phyloP scores from a whole-genome alignment of 768 basidiomycete genomes.

The Leccinum uliginosum region DNA sequence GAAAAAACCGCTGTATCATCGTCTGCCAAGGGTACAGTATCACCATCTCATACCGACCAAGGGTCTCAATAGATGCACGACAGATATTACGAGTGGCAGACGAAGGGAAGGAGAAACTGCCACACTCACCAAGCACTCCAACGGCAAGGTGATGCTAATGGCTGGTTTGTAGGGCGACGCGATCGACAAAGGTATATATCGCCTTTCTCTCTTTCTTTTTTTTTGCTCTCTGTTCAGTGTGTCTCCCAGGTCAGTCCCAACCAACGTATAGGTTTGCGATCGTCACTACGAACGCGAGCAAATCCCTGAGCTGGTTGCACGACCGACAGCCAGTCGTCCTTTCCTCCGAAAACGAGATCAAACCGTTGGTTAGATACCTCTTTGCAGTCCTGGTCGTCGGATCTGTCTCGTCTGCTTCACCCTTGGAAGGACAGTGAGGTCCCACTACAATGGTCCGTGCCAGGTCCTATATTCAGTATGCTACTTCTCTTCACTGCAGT shows the following conservation, averaged over 20 bases:
- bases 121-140: slow-evolving; percentile 72
- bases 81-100: slow-evolving; percentile 95
- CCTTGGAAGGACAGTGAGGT: slow-evolving; percentile 49
- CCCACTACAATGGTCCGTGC: slow-evolving; percentile 65
- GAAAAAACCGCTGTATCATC: slow-evolving; percentile 78
- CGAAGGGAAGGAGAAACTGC: slow-evolving; percentile 72
- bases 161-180: slow-evolving; percentile 84
- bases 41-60: too few relatives aligned
- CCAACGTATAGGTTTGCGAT: slow-evolving; percentile 83
- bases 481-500: background rate
- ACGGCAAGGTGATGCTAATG: slow-evolving; percentile 68
- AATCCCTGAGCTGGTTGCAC: slow-evolving; percentile 78
- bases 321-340: slow-evolving; percentile 87
- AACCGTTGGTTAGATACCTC: slow-evolving; percentile 80
- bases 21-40: slow-evolving; percentile 63
- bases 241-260: slow-evolving; percentile 42
- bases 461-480: background rate
- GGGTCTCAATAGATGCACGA: background rate
- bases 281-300: slow-evolving; percentile 75
- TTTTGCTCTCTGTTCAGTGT: background rate
- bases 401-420: slow-evolving; percentile 54
- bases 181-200: slow-evolving; percentile 52
- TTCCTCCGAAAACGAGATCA: slow-evolving; percentile 51
- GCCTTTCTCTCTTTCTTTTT: background rate
- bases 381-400: slow-evolving; percentile 56